These are phyloP conservation scores for Candida insectorum DNA, from an alignment of 805 yeast species.

Conservation along the genomic window DNA sequence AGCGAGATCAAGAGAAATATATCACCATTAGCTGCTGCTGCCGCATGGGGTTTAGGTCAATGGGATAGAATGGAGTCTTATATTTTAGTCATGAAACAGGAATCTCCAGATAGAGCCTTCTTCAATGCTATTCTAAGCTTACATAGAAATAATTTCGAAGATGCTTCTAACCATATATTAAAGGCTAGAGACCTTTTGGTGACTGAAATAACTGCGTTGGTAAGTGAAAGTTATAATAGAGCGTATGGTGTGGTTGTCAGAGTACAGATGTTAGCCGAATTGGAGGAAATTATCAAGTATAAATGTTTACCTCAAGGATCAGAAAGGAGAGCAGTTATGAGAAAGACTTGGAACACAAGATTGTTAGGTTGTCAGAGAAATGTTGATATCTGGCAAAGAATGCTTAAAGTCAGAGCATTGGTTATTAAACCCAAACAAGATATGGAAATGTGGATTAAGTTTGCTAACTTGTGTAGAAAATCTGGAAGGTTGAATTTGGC, in stretches of 20 bases:
- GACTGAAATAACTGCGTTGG: constrained; percentile 90
- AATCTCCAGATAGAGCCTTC: constrained; percentile 92
- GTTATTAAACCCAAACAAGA: constrained; percentile 95
- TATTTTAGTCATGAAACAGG: constrained; percentile 83
- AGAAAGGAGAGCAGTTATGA: constrained; percentile 71
- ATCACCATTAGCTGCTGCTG: constrained; percentile 98
- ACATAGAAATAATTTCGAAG: constrained; percentile 81
- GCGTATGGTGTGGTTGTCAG: constrained; percentile 96
- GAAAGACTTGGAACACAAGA: constrained; percentile 93
- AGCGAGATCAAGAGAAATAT: constrained; percentile 74
- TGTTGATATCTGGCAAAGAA: constrained; percentile 98
- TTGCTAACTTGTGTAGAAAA: constrained; percentile 93
- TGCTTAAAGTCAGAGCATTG: constrained; percentile 86
- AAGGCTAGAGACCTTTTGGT: constrained; percentile 86
- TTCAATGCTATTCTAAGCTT: constrained; percentile 86
- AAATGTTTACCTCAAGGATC: constrained; percentile 82
- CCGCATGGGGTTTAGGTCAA: constrained; percentile 96
- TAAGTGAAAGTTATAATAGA: constrained; percentile 92
- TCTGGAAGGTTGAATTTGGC: constrained; percentile 91
- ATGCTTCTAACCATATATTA: constrained; percentile 73
- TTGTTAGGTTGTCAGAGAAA: constrained; percentile 91
- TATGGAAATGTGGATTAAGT: constrained; percentile 97
- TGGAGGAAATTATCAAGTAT: constrained; percentile 90
- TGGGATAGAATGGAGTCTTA: constrained; percentile 97
- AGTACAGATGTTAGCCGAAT: constrained; percentile 94